Base-by-base conservation (phyloP, 306 rosid genomes). In the Gastrolobium bilobum region DNA sequence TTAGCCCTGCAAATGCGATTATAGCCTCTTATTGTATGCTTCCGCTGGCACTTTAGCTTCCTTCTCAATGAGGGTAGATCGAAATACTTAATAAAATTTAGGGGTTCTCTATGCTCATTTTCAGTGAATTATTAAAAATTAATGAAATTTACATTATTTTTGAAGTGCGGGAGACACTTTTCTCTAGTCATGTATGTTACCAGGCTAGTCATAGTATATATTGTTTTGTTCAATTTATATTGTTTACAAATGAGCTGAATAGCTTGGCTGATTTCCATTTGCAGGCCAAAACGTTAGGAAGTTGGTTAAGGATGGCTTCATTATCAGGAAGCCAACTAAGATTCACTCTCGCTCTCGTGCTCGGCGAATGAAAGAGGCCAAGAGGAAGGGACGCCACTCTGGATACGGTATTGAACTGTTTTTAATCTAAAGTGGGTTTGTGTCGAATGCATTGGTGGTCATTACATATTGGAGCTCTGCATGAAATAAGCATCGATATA, bases 341-440 rank as follows among this genome's bases (percentile, higher is more conserved):
- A 94, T 94, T 50, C 98, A 94, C 80, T 94, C 97, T 0, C 97
- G 97, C 15, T 94, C 98, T 7, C 98, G 97, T 10, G 98, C 98
- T 7, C 92, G 98, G 29, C 86, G 97, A 0, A 92, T 92, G 97
- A 89, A 88, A 74, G 98, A 86, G 82, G 98, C 98, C 42, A 94
- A 91, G 91, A 89, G 90, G 83, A 94, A 94, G 91, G 98, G 98
- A 0, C 97, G 98, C 31, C 98, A 94, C 80, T 91, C 98, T 10
- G 98, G 98, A 74, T 89, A 94, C 15, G 98, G 98, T 94, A 92
- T 39, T 33, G 48, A 35, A 34, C 30, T 26, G 2, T n/a, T 47
- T 14, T 52, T 26, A 4, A 5, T 3, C 30, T 53, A 8, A 29
- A 4, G 44, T 30, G 0, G 29, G 9, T 66, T 75, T 1, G 2